phyloP scores from a whole-genome alignment of 2,329 filamentous ascomycete genomes.

The Davidsoniella australis region DNA sequence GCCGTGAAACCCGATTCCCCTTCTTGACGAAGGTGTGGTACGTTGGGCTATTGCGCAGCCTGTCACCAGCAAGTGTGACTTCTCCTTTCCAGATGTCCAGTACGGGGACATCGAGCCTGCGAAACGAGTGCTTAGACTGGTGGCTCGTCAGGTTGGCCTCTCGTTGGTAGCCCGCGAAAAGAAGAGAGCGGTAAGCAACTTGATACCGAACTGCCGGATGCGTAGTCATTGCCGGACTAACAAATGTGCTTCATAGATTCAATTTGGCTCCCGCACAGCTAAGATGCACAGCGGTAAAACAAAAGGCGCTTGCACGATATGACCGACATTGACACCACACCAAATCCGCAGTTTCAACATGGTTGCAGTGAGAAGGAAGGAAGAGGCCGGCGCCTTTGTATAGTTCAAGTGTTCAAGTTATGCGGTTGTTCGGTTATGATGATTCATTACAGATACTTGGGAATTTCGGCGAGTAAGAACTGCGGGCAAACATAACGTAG shows the following conservation, averaged over 20 bases:
- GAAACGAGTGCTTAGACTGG: constrained; percentile 51
- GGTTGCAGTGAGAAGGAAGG: too few species aligned
- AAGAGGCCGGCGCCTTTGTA: too few species aligned
- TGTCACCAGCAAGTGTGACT: constrained; percentile 78
- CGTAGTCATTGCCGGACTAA: background rate
- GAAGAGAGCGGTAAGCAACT: constrained; percentile 8
- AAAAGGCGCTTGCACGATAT: constrained; percentile 41
- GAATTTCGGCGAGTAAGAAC: constrained; percentile 24
- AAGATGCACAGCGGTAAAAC: constrained; percentile 59
- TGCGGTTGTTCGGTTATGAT: constrained; percentile 35
- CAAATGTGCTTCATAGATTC: constrained; percentile 34
- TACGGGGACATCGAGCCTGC: constrained; percentile 44
- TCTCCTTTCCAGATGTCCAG: constrained; percentile 24
- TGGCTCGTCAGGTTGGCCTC: constrained; percentile 7
- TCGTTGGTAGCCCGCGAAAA: background rate
- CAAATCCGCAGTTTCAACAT: too few species aligned
- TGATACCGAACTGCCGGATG: too few species aligned
- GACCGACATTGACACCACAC: background rate
- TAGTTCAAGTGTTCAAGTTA: too few species aligned
- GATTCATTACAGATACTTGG: constrained; percentile 57
- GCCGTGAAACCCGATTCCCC: constrained; percentile 75
- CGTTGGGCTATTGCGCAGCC: constrained; percentile 58
- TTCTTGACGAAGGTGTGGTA: constrained; percentile 80
- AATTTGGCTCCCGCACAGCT: constrained; percentile 67
- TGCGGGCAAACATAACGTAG: too few species aligned